Conservation (phyloP, 2,329 filamentous ascomycete genomes). For the Chrysoporthe cubensis region DNA sequence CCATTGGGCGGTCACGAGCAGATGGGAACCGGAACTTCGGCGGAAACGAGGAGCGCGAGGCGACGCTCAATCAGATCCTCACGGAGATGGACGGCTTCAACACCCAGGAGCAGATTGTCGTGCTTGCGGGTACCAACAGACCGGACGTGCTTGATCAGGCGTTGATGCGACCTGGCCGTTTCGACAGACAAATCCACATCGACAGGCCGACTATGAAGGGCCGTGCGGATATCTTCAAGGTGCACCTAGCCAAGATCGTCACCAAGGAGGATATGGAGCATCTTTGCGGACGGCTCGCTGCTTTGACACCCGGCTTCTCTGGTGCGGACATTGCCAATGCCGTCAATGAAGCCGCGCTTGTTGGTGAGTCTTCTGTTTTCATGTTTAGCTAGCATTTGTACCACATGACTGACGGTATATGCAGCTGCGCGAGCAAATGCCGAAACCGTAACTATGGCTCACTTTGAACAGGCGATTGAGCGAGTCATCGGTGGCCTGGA, state of each 20-base stretch:
- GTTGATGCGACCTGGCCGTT: constrained; percentile 93
- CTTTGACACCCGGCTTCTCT: constrained; percentile 93
- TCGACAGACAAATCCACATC: constrained; percentile 94
- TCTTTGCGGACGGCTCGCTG: constrained; percentile 84
- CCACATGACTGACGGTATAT: constrained; percentile 4
- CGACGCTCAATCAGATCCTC: constrained; percentile 95
- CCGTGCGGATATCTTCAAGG: constrained; percentile 91
- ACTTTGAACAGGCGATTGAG: constrained; percentile 98
- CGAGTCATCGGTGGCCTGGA: constrained; percentile 95
- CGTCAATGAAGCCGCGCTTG: constrained; percentile 94
- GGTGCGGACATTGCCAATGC: constrained; percentile 98
- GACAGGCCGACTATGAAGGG: constrained; percentile 97
- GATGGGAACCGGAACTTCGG: constrained; percentile 76
- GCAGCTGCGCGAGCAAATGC: constrained; percentile 83
- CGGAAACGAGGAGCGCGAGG: constrained; percentile 96
- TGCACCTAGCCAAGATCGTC: constrained; percentile 93
- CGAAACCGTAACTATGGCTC: constrained; percentile 78
- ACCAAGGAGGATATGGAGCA: constrained; percentile 89
- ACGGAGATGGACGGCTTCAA: constrained; percentile 99
- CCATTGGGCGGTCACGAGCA: constrained; percentile 87
- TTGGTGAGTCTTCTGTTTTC: constrained; percentile 66
- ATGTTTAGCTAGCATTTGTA: background rate
- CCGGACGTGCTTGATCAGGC: constrained; percentile 94
- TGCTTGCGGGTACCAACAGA: constrained; percentile 94
- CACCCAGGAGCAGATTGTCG: constrained; percentile 93